These are phyloP conservation scores for Pseudogymnoascus sp. DNA, from an alignment of 2,329 filamentous ascomycete genomes.

Conservation along the genomic window DNA sequence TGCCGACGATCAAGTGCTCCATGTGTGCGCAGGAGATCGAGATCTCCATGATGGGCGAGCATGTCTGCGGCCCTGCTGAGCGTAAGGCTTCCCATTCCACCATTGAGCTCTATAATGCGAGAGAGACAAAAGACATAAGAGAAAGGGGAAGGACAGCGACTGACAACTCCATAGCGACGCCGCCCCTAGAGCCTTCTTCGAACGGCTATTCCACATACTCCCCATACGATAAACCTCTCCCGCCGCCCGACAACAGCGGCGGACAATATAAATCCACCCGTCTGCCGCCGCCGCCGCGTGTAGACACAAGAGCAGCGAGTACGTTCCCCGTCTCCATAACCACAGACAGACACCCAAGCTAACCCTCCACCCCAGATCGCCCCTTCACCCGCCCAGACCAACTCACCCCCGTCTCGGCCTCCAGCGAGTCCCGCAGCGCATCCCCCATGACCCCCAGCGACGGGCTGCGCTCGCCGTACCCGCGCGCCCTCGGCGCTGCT, in stretches of 20 bases:
- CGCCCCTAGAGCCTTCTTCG: slow-evolving; percentile 22
- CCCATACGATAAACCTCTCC: background rate
- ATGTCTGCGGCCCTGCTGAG: slow-evolving; percentile 54
- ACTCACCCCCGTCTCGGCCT: slow-evolving; percentile 56
- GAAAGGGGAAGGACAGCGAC: slow-evolving; percentile 10
- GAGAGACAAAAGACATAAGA: background rate
- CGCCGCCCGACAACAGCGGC: background rate
- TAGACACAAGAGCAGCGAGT: slow-evolving; percentile 49
- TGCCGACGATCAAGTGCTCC: slow-evolving; percentile 84
- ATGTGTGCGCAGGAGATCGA: slow-evolving; percentile 69
- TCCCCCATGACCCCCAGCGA: slow-evolving; percentile 55
- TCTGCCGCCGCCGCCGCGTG: slow-evolving; percentile 35
- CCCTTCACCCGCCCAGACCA: slow-evolving; percentile 47
- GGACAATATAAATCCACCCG: background rate
- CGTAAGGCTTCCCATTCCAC: slow-evolving; percentile 24
- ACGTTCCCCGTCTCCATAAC: slow-evolving; percentile 22
- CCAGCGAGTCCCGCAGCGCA: slow-evolving; percentile 49
- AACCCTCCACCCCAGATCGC: slow-evolving; percentile 38
- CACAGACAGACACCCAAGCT: slow-evolving; percentile 20
- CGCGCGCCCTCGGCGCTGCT: background rate
- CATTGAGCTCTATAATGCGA: background rate
- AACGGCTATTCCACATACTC: slow-evolving; percentile 17
- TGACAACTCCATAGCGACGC: slow-evolving; percentile 20
- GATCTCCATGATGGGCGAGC: slow-evolving; percentile 79
- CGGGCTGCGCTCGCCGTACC: slow-evolving; percentile 33